phyloP scores from a whole-genome alignment of 2,329 filamentous ascomycete genomes.

The Ceratocystis eucalypticola region DNA sequence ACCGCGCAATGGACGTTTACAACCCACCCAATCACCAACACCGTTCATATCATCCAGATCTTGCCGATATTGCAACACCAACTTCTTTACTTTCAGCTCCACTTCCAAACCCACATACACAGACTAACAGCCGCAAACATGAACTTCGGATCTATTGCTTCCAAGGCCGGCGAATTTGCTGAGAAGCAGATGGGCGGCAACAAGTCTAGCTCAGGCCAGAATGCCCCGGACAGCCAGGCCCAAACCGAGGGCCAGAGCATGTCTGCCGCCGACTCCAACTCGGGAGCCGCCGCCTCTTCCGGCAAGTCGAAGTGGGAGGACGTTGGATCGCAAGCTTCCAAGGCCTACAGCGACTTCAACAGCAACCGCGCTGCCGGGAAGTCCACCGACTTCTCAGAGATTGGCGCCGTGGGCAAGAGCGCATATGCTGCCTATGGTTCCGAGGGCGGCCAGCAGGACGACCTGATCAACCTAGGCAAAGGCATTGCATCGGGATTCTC shows the following conservation, averaged over 20 bases:
- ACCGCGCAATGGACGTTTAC: neutral
- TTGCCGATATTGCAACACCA: neutral
- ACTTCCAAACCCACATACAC: neutral
- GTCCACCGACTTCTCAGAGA: slow-evolving; percentile 18
- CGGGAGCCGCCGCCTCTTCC: neutral
- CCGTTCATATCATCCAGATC: neutral
- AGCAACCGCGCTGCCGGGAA: slow-evolving; percentile 17
- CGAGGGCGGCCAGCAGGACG: slow-evolving; percentile 20
- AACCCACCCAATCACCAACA: neutral
- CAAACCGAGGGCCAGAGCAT: neutral
- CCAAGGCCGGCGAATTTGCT: slow-evolving; percentile 22
- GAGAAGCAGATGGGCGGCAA: slow-evolving; percentile 17
- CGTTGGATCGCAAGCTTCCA: slow-evolving; percentile 18
- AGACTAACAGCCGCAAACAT: slow-evolving; percentile 19
- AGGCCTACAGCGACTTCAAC: slow-evolving; percentile 19
- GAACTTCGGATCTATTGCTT: slow-evolving; percentile 23
- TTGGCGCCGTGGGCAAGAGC: slow-evolving; percentile 21
- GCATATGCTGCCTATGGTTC: slow-evolving; percentile 25
- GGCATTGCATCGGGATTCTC: slow-evolving; percentile 16
- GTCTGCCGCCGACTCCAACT: neutral
- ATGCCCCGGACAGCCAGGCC: slow-evolving; percentile 3
- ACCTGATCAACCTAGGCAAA: slow-evolving; percentile 20
- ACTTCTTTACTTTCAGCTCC: neutral
- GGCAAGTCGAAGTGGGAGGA: slow-evolving; percentile 15
- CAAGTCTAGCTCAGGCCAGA: slow-evolving; percentile 5